These are phyloP conservation scores for Stereocaulon alpinum DNA, from an alignment of 495 filamentous ascomycete species.

Conservation along the genomic window DNA sequence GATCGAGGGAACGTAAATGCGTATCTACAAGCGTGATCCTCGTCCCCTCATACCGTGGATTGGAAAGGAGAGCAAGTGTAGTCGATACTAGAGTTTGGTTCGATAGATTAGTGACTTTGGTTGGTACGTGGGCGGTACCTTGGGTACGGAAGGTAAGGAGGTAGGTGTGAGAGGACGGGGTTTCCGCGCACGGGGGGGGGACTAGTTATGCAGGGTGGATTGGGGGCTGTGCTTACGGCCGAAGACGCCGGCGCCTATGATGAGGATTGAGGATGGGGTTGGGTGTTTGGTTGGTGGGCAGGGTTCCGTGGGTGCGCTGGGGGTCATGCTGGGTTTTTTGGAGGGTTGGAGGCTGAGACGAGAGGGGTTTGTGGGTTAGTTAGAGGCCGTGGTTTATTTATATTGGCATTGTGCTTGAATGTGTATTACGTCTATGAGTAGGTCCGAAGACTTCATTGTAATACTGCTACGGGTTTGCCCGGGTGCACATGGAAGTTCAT, in stretches of 20 bases:
- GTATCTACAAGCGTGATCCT: slow-evolving; percentile 61
- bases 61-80: slow-evolving; percentile 48
- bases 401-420: too few species aligned
- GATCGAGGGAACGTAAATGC: slow-evolving; percentile 24
- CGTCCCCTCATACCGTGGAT: slow-evolving; percentile 42
- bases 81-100: slow-evolving; percentile 41
- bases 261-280: slow-evolving; percentile 45
- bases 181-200: not conserved
- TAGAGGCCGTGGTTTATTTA: not conserved
- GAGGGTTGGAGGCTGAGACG: not conserved
- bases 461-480: too few species aligned
- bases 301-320: not conserved
- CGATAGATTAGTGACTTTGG: slow-evolving; percentile 11
- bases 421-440: too few species aligned
- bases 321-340: not conserved
- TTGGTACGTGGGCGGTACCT: not conserved
- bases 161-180: not conserved
- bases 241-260: slow-evolving; percentile 70
- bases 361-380: not conserved
- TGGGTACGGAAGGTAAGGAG: not conserved
- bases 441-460: too few species aligned
- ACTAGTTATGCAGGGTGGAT: not conserved
- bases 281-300: not conserved
- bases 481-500: not conserved
- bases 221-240: slow-evolving; percentile 45